A percentile compares a stretch with the other conserved stretches of the same genome.
Conservation (phyloP, 176 grass and related monocot species). For the Oryza longistaminata region DNA sequence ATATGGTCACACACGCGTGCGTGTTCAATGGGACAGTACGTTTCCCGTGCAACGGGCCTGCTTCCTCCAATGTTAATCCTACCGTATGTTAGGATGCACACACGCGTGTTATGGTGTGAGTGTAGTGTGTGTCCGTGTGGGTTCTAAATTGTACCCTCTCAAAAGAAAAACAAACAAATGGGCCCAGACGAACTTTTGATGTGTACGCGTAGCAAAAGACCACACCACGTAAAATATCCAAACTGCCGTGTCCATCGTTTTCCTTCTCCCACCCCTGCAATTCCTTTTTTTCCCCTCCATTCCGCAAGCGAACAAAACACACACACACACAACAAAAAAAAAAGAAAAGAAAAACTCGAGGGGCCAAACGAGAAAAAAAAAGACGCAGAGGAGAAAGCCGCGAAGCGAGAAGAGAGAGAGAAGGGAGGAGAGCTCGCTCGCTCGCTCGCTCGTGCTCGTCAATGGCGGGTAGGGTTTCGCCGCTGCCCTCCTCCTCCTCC, state of each 20-base stretch:
- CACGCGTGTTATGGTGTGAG: too few species aligned
- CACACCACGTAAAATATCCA: neutral
- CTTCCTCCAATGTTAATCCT: too few species aligned
- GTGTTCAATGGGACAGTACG: too few species aligned
- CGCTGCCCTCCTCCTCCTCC: neutral
- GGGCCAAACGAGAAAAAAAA: conserved; percentile 1
- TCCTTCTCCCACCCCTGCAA: neutral
- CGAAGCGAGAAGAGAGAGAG: neutral
- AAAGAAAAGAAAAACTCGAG: neutral
- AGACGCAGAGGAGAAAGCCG: conserved; percentile 3
- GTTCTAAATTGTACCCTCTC: too few species aligned
- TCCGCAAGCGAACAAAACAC: neutral
- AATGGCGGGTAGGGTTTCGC: conserved; percentile 59
- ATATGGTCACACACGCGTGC: too few species aligned
- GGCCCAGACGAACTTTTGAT: too few species aligned
- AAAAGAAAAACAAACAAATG: too few species aligned
- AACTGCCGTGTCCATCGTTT: neutral
- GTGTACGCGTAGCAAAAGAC: neutral
- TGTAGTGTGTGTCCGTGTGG: too few species aligned
- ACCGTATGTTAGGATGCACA: too few species aligned
- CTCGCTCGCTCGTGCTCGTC: neutral
- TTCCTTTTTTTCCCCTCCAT: neutral
- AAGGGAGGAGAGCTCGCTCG: neutral
- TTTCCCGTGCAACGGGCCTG: too few species aligned
- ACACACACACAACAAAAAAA: neutral